Percentiles rank a stretch among this genome's conserved stretches.
phyloP scores from a whole-genome alignment of 179 eudicot species.

The Dionaea muscipula region DNA sequence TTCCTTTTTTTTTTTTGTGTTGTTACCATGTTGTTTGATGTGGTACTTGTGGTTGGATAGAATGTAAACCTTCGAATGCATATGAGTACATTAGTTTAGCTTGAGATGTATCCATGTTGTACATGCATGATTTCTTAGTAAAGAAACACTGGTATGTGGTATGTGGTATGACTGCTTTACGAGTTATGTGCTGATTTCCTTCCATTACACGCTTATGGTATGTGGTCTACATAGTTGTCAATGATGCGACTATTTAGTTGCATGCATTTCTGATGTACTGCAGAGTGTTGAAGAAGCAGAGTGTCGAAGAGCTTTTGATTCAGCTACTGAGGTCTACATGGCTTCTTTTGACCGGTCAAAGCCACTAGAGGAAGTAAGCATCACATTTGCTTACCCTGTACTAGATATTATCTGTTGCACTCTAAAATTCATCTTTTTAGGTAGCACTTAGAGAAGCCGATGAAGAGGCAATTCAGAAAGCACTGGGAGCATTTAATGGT shows the following conservation, averaged over 20 bases:
- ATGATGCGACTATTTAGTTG: neutral
- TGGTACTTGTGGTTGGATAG: no score
- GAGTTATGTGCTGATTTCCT: no score
- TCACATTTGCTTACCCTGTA: slow-evolving; percentile 4
- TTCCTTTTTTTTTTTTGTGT: neutral
- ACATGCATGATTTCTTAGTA: no score
- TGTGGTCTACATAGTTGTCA: no score
- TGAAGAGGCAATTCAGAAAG: slow-evolving; percentile 65
- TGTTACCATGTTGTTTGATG: no score
- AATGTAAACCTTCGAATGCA: no score
- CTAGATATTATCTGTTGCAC: slow-evolving; percentile 1
- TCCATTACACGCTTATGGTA: no score
- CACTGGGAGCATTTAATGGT: slow-evolving; percentile 50
- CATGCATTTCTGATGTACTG: slow-evolving; percentile 5
- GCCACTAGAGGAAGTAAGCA: slow-evolving; percentile 86
- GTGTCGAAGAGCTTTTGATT: slow-evolving; percentile 84
- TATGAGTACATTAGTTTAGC: no score
- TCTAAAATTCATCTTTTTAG: slow-evolving; percentile 26
- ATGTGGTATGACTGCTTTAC: no score
- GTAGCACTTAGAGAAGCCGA: slow-evolving; percentile 79
- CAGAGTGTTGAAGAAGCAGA: slow-evolving; percentile 98
- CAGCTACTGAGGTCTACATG: slow-evolving; percentile 74
- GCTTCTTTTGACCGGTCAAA: slow-evolving; percentile 77
- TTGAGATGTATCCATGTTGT: no score
- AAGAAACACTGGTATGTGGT: no score